Evolutionary conservation across 306 rosid species (phyloP), one percentile per base, ranked within the genome.

Genomic region (Pueraria montana): DNA sequence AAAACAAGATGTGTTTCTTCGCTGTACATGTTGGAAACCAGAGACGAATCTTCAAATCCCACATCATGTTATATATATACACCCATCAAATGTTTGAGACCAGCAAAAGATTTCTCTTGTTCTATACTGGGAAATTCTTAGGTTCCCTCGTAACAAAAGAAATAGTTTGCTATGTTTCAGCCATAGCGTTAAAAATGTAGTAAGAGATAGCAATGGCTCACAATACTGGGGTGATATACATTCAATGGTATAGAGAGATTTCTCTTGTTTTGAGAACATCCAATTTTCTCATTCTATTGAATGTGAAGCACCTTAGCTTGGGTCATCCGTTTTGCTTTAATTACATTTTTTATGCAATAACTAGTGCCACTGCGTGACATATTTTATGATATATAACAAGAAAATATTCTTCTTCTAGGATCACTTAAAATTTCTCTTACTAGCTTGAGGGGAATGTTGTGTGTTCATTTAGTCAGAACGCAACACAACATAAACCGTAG

Each of bases 1-100:
- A 71, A 64, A 72, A 78, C 36, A 74, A 52, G 49, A 26, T 52
- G 64, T 40, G 72, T 68, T 69, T 27, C 40, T 73, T 78, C 8
- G 13, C 11, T 50, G 86, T 77, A 20, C 40, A 42, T 72, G 84
- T 55, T 76, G 52, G 10, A 56, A 17, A 55, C 78, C 18, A 8
- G 43, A 59, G 24, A 48, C 77, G 9, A 11, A 20, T 75, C 78
- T 55, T 34, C 77, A 27, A n/a, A 12, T 24, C 4, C 42, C 53
- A 4, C n/a, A 59, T 7, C 8, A n/a, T 2, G 3, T 2, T 30
- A 30, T 30, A 11, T 30, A 72, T 30, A 27, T 21, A 18, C 14
- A 18, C 12, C 64, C n/a, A 73, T 72, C 18, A 17, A 16, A 27
- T 26, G 14, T 16, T 69, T 4, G 62, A 48, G 63, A 17, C 11